phyloP scores from a whole-genome alignment of 768 basidiomycete species.

The Terana coerulea region DNA sequence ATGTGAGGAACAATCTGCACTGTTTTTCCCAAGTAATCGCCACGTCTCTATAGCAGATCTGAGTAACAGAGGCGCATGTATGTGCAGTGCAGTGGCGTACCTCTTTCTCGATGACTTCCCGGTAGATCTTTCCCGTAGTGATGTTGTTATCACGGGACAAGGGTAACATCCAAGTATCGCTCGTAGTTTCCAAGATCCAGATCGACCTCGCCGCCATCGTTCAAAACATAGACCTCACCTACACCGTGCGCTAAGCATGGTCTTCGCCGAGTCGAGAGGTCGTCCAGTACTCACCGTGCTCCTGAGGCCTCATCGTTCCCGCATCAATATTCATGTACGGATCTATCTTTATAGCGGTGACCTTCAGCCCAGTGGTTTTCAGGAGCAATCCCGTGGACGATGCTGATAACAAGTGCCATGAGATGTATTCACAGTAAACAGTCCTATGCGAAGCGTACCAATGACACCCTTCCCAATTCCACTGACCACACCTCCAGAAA shows the following conservation, averaged over 20 bases:
- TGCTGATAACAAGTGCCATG: constrained; percentile 44
- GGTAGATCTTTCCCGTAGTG: constrained; percentile 97
- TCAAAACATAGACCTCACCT: constrained; percentile 98
- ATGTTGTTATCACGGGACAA: constrained; percentile 96
- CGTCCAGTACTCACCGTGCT: constrained; percentile 78
- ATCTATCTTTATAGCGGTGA: constrained; percentile 99
- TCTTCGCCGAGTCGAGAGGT: not conserved
- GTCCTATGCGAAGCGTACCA: constrained; percentile 50
- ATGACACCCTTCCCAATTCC: constrained; percentile 99
- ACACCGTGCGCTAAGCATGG: not conserved
- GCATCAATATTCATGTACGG: constrained; percentile 99
- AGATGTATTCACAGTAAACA: constrained; percentile 19
- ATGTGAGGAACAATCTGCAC: constrained; percentile 96
- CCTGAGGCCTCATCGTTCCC: constrained; percentile 97
- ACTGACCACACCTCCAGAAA: constrained; percentile 96
- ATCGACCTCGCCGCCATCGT: constrained; percentile 98
- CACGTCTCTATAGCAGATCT: constrained; percentile 66
- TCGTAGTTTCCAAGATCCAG: constrained; percentile 98
- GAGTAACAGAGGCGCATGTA: not conserved
- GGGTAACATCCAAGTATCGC: constrained; percentile 91
- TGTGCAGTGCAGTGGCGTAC: constrained; percentile 38
- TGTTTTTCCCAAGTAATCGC: constrained; percentile 93
- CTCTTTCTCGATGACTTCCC: constrained; percentile 96
- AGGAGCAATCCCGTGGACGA: constrained; percentile 94
- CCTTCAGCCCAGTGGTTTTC: constrained; percentile 93